Evolutionary conservation across 768 basidiomycete genomes (phyloP), one percentile per base, ranked within the genome.

Genomic region (Mycena vitilis): DNA sequence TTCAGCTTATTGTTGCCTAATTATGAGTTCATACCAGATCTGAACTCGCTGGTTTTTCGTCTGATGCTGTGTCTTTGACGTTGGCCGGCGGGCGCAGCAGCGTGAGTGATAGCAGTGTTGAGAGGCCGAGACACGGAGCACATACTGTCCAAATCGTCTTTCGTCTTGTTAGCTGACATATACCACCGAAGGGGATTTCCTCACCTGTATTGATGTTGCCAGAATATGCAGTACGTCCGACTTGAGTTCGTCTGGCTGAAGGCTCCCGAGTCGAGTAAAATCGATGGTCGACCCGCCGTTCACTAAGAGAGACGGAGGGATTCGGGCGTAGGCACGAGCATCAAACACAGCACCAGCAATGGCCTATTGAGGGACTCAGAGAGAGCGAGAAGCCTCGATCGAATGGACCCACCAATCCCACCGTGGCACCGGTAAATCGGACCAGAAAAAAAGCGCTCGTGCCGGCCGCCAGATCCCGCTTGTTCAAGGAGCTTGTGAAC

Each of bases 361-460:
- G 54, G 94, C 88, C 94, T 95, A 73, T 57, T 55, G 53, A 25
- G 47, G 59, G 58, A 62, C 68, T 75, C 62, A 74, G 70, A 73
- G 67, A 66, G 18, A 40, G 22, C 22, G 56, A 42, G 25, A 63
- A 60, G 23, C 23, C 36, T 64, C 16, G 55, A 42, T 49, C 30
- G 36, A 55, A 20, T 1, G 11, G 22, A 76, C 90, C 73, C 77
- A 93, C 94, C 81, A 95, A 78, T 68, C 94, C 94, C 45, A 91
- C 83, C 3, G 94, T 94, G 38, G 94, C 92, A 11, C 94, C 94
- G 44, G 93, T 95, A 79, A 95, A 95, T 51, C 94, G 86, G 52
- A 94, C 92, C 63, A 95, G 84, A 79, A 95, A 95, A 78, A 95
- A 95, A 13, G 93, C 93, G 74, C 93, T 91, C 12, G 94, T 95